Base-by-base conservation (phyloP, 2,329 filamentous ascomycete species). In the Alternaria angustiovoidea region DNA sequence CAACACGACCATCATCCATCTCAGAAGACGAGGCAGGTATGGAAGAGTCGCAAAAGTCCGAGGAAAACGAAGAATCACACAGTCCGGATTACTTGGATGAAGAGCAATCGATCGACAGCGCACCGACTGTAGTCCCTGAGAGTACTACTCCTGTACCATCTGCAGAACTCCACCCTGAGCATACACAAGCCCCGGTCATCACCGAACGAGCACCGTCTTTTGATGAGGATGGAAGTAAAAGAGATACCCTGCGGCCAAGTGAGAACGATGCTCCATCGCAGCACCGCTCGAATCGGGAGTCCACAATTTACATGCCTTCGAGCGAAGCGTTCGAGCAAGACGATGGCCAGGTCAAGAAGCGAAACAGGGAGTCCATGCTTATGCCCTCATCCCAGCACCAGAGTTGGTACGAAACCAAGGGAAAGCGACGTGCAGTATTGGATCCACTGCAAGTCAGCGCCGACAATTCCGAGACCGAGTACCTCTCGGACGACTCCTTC, bases 401-500 rank as follows among this genome's bases (percentile, higher is more conserved):
- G 24, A 71, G 71, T 57, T 72, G 65, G 61, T 64, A 70, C 24
- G 73, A 77, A 41, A 62, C 62, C 16, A 75, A 78, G 58, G 78
- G 79, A 55, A 79, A 78, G 62, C 76, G 81, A 32, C 75, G 77
- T 20, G 74, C 75, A 7, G 54, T 78, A n/a, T 71, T 81, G 26
- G 80, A 81, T 54, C 76, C 80, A 24, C 67, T 81, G 14, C 74
- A 80, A 38, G 57, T 63, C 43, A 66, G 75, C 16, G 73, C 74
- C 26, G 79, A 81, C 12, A 77, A 79, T 53, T 78, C 77, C 9
- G 78, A 81, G 53, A 71, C 77, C 20, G 82, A 84, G 42, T 85
- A 86, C 73, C 80, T 87, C 41, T 89, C 91, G n/a, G 91, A 94
- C 75, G 92, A 95, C 72, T 90, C 88, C 16, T 86, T 94, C 63